Conservation (phyloP, 75 land plant genomes). For the Picea sitchensis region DNA sequence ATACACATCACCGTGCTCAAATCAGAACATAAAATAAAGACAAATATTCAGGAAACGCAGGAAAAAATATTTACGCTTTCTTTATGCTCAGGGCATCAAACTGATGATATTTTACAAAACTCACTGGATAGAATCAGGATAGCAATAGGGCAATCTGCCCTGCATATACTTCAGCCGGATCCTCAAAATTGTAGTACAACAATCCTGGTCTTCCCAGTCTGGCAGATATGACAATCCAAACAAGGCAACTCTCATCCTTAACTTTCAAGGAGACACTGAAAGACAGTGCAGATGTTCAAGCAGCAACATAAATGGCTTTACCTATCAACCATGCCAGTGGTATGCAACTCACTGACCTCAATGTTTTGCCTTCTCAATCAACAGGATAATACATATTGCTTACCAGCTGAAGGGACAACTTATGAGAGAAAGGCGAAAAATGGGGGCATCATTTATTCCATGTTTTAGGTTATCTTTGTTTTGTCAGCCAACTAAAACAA, state of each 20-base stretch:
- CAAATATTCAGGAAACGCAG: not conserved
- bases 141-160: not conserved
- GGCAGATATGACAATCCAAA: not conserved
- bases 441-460: too few relatives aligned
- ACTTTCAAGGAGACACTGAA: not conserved
- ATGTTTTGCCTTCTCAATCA: too few relatives aligned
- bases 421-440: too few relatives aligned
- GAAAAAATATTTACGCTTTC: not conserved
- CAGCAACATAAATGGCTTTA: not conserved
- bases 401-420: too few relatives aligned
- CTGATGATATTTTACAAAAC: not conserved
- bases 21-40: not conserved
- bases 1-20: not conserved
- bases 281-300: not conserved
- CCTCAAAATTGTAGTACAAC: not conserved
- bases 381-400: too few relatives aligned
- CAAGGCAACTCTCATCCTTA: not conserved
- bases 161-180: not conserved
- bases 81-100: not conserved
- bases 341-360: not conserved
- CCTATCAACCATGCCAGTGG: not conserved
- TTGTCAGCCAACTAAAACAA: too few relatives aligned
- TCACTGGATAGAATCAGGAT: not conserved
- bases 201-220: not conserved
- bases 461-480: too few relatives aligned